Evolutionary conservation across 148 eudicot genomes (phyloP).

Genomic region (Polygonum maritimum): DNA sequence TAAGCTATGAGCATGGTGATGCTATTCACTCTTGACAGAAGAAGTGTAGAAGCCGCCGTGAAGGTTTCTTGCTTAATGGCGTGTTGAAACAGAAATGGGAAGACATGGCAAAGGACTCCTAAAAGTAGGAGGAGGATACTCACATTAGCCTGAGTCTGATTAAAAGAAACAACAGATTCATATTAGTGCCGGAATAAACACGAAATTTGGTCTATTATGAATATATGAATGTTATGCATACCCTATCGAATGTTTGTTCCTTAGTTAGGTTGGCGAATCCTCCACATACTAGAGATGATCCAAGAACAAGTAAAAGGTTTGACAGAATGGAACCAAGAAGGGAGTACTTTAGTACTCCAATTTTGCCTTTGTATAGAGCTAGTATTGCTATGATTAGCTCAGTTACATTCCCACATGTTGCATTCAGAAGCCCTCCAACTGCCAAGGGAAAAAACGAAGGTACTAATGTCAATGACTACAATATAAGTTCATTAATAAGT

Average conservation of each 20-base stretch:
- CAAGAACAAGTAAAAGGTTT: constrained; percentile 72
- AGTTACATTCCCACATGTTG: constrained; percentile 83
- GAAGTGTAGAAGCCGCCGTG: constrained; percentile 26
- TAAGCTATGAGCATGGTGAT: constrained; percentile 58
- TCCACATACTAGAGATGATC: constrained; percentile 60
- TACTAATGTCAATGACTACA: background rate
- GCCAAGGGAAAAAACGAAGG: constrained; percentile 12
- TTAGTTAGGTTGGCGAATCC: constrained; percentile 59
- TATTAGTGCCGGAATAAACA: background rate
- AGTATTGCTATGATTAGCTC: constrained; percentile 73
- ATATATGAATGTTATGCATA: constrained; percentile 8
- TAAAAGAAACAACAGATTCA: background rate
- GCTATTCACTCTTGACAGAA: constrained; percentile 64
- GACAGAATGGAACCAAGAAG: constrained; percentile 74
- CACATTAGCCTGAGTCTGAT: constrained; percentile 55
- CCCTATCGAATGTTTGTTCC: constrained; percentile 65
- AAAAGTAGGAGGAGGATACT: constrained; percentile 45
- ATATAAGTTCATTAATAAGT: background rate
- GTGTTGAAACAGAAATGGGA: constrained; percentile 42
- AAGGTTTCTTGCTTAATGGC: constrained; percentile 13
- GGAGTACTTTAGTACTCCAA: constrained; percentile 67
- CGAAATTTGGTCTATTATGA: background rate
- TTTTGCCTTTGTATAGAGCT: constrained; percentile 56
- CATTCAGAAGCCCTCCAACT: constrained; percentile 85
- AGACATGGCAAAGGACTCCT: constrained; percentile 53